These are phyloP conservation scores for Cymbopogon citratus DNA, from an alignment of 176 grass and related monocot genomes.

Conservation along the genomic window DNA sequence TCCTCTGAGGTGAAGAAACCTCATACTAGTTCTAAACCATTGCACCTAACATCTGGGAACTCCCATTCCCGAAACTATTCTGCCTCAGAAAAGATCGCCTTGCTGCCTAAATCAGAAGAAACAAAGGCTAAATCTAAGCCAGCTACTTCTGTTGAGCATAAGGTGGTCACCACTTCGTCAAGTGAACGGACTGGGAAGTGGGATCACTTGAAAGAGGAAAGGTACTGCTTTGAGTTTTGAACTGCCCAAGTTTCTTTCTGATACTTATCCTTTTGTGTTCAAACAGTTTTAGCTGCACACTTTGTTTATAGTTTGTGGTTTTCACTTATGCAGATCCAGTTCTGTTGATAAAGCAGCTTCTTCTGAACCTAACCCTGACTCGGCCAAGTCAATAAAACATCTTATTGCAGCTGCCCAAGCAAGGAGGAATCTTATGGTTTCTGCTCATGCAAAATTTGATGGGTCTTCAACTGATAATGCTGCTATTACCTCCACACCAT, in stretches of 20 bases:
- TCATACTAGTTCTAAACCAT: constrained; percentile 51
- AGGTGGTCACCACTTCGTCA: constrained; percentile 32
- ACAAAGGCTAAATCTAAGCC: constrained; percentile 46
- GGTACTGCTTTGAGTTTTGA: constrained; percentile 35
- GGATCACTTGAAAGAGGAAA: constrained; percentile 53
- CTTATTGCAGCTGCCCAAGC: constrained; percentile 98
- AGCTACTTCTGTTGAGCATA: constrained; percentile 37
- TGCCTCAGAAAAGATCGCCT: constrained; percentile 41
- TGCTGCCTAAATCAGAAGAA: constrained; percentile 57
- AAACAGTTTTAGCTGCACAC: neutral
- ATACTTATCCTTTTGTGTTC: neutral
- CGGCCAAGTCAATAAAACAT: constrained; percentile 78
- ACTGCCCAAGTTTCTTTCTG: neutral
- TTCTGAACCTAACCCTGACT: constrained; percentile 27
- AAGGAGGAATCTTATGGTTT: constrained; percentile 75
- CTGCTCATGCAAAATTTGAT: constrained; percentile 66
- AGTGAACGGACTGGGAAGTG: constrained; percentile 38
- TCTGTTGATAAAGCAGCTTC: constrained; percentile 43
- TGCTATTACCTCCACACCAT: constrained; percentile 46
- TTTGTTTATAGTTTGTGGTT: constrained; percentile 27
- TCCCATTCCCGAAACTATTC: constrained; percentile 35
- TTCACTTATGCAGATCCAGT: constrained; percentile 43
- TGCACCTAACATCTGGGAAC: constrained; percentile 39
- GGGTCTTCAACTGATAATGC: constrained; percentile 35
- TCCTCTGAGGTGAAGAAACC: constrained; percentile 59